phyloP scores from a whole-genome alignment of 257 asterid species.

The Solanum acaule region DNA sequence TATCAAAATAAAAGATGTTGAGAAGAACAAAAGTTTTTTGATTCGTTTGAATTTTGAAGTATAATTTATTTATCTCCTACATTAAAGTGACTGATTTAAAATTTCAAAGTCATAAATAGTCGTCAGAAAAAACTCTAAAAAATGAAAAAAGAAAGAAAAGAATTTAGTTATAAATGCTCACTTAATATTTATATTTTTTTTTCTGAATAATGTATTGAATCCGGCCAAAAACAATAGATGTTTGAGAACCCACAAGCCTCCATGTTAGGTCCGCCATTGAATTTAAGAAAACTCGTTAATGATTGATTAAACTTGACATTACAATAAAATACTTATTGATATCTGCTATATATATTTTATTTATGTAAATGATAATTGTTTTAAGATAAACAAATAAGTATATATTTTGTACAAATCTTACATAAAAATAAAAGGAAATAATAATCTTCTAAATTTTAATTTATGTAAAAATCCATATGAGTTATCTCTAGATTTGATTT shows the following conservation, averaged over 20 bases:
- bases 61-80: neutral
- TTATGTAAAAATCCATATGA: neutral
- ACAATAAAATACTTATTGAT: neutral
- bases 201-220: neutral
- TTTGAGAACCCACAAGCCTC: neutral
- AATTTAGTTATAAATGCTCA: neutral
- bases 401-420: neutral
- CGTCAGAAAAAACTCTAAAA: neutral
- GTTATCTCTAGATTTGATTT: neutral
- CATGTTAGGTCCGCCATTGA: neutral
- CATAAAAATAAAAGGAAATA: neutral
- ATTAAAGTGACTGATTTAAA: too few species aligned
- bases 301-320: neutral
- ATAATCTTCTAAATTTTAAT: neutral
- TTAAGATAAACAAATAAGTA: neutral
- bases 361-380: neutral
- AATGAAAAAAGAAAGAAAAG: too few species aligned
- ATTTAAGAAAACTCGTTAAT: neutral
- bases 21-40: neutral
- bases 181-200: neutral
- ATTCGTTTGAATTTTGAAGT: neutral
- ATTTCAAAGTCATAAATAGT: neutral
- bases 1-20: too few species aligned
- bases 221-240: neutral
- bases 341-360: neutral